Conservation (phyloP, 352 stramenopile species). For the Saprolegnia diclina region DNA sequence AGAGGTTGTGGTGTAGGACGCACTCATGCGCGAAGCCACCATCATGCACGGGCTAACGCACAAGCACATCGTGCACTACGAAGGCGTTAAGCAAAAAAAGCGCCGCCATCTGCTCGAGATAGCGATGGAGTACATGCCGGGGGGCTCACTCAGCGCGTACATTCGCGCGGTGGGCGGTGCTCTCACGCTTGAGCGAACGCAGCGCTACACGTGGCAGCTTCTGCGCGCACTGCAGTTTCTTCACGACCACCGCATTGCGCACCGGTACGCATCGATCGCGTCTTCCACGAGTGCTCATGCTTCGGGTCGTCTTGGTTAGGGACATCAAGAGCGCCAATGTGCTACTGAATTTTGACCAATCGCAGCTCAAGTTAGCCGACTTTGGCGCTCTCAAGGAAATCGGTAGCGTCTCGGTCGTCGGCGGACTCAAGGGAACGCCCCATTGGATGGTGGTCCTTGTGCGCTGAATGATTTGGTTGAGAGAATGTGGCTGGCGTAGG, state of each 20-base stretch:
- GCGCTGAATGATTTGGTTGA: neutral
- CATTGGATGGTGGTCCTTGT: conserved; percentile 69
- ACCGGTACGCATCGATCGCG: conserved; percentile 67
- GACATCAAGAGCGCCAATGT: conserved; percentile 87
- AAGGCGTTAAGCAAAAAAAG: conserved; percentile 45
- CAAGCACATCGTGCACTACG: conserved; percentile 51
- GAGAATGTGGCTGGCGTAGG: conserved; percentile 24
- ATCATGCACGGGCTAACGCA: conserved; percentile 63
- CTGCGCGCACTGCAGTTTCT: conserved; percentile 35
- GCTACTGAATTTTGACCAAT: conserved; percentile 54
- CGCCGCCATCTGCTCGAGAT: conserved; percentile 55
- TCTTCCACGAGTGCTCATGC: conserved; percentile 48
- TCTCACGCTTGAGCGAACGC: conserved; percentile 38
- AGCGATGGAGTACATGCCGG: conserved; percentile 82
- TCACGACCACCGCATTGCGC: conserved; percentile 83
- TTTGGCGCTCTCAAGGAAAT: conserved; percentile 72
- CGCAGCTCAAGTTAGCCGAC: conserved; percentile 76
- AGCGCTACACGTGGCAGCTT: conserved; percentile 50
- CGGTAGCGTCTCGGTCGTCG: conserved; percentile 46
- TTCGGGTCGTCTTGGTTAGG: conserved; percentile 73
- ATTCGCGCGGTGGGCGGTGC: conserved; percentile 34
- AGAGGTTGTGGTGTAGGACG: conserved; percentile 18
- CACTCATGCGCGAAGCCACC: conserved; percentile 57
- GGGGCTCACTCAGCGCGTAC: conserved; percentile 68
- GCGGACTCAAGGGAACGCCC: conserved; percentile 81